Conservation (phyloP, 1,139 yeast species). For the Geotrichum histeridarum region DNA sequence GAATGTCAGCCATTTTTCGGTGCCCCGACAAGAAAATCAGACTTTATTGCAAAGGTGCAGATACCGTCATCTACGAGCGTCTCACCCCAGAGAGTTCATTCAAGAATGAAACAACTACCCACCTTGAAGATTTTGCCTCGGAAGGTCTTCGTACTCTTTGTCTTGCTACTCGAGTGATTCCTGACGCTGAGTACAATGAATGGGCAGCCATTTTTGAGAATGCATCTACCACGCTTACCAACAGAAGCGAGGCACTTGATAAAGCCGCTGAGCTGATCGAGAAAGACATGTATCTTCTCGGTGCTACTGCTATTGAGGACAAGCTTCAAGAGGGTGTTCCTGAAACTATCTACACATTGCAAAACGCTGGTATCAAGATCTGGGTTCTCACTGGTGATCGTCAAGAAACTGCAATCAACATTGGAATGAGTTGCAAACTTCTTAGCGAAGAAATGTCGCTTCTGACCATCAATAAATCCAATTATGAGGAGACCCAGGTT, state of each 20-base stretch:
- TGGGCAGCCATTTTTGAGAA: constrained; percentile 62
- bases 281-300: constrained; percentile 67
- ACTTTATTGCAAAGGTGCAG: constrained; percentile 95
- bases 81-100: constrained; percentile 70
- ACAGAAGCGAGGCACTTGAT: constrained; percentile 73
- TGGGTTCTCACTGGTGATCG: constrained; percentile 99
- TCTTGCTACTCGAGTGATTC: constrained; percentile 75
- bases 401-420: constrained; percentile 98
- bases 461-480: constrained; percentile 80
- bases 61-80: constrained; percentile 87
- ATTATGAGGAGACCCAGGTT: constrained; percentile 63
- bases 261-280: constrained; percentile 82
- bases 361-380: constrained; percentile 91
- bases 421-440: constrained; percentile 95
- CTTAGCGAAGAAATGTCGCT: constrained; percentile 94
- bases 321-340: constrained; percentile 98
- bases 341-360: constrained; percentile 89
- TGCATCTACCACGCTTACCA: constrained; percentile 75
- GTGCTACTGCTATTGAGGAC: constrained; percentile 98
- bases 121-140: constrained; percentile 92
- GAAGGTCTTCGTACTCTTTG: constrained; percentile 94
- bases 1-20: constrained; percentile 93
- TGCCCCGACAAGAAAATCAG: constrained; percentile 92
- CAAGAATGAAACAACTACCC: constrained; percentile 75
- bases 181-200: constrained; percentile 66